These are phyloP conservation scores for Globisporangium echinulatum DNA, from an alignment of 352 stramenopile genomes.

Conservation along the genomic window DNA sequence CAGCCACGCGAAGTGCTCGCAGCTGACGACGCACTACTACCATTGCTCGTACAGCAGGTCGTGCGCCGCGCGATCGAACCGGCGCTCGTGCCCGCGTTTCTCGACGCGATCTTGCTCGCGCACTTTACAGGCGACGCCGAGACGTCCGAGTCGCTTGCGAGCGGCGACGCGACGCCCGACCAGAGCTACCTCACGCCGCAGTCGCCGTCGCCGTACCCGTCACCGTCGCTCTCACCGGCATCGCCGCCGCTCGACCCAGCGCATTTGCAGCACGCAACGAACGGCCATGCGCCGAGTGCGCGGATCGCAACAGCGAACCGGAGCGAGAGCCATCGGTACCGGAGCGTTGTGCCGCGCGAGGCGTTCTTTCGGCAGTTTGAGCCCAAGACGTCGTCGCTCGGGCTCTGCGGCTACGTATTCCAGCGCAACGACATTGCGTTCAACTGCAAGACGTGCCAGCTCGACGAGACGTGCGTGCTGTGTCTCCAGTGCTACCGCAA, in stretches of 20 bases:
- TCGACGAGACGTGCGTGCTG: conserved; percentile 96
- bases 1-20: conserved; percentile 11
- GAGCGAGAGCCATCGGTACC: conserved; percentile 12
- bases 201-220: conserved; percentile 12
- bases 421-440: conserved; percentile 96
- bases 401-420: conserved; percentile 95
- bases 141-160: conserved; percentile 9
- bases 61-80: conserved; percentile 14
- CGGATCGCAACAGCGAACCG: conserved; percentile 1
- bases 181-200: conserved; percentile 10
- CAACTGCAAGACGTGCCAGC: conserved; percentile 98
- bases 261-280: conserved; percentile 3
- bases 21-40: conserved; percentile 7
- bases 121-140: conserved; percentile 10
- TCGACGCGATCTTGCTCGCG: conserved; percentile 52
- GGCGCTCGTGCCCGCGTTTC: conserved; percentile 24
- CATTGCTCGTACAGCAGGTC: conserved; percentile 15
- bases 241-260: conserved; percentile 12
- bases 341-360: conserved; percentile 26
- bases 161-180: conserved; percentile 8
- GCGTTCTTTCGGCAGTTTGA: conserved; percentile 59
- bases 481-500: conserved; percentile 95
- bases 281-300: neutral
- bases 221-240: conserved; percentile 14
- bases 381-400: conserved; percentile 40